These are phyloP conservation scores for Monilinia polystroma DNA, from an alignment of 2,329 filamentous ascomycete genomes.

Conservation along the genomic window DNA sequence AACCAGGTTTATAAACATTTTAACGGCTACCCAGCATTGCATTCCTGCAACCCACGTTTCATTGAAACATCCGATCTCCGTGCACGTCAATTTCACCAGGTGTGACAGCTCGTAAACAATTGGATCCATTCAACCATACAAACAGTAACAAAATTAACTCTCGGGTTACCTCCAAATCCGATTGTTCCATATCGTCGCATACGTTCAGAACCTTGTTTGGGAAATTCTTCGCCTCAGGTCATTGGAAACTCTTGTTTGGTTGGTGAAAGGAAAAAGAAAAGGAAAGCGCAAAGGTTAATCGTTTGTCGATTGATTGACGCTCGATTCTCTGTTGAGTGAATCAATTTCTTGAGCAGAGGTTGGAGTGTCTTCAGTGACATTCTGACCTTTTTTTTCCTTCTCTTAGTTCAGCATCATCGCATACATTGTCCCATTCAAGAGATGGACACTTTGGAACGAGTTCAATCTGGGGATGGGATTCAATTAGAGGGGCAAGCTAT, in stretches of 20 bases:
- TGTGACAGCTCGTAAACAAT: slow-evolving; percentile 13
- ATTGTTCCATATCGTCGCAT: no score
- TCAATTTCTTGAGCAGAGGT: slow-evolving; percentile 16
- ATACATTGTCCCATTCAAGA: not conserved
- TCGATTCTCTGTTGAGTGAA: not conserved
- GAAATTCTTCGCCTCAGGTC: not conserved
- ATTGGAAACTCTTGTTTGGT: not conserved
- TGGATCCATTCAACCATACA: slow-evolving; percentile 9
- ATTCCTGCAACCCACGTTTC: slow-evolving; percentile 12
- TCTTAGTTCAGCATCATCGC: not conserved
- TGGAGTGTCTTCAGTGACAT: slow-evolving; percentile 22
- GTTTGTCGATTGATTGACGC: not conserved
- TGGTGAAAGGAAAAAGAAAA: not conserved
- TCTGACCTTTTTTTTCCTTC: slow-evolving; percentile 18
- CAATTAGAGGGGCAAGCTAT: slow-evolving; percentile 18
- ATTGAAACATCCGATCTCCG: slow-evolving; percentile 23
- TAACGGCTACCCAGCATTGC: slow-evolving; percentile 7
- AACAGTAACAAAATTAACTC: slow-evolving; percentile 4
- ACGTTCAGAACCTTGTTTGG: not conserved
- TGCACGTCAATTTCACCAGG: slow-evolving; percentile 18
- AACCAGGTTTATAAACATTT: not conserved
- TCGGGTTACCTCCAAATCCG: not conserved
- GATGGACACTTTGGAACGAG: slow-evolving; percentile 2
- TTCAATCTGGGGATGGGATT: not conserved
- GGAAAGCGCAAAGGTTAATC: slow-evolving; percentile 8